These are phyloP conservation scores for Phoenix dactylifera DNA, from an alignment of 176 grass and related monocot genomes.

Conservation along the genomic window DNA sequence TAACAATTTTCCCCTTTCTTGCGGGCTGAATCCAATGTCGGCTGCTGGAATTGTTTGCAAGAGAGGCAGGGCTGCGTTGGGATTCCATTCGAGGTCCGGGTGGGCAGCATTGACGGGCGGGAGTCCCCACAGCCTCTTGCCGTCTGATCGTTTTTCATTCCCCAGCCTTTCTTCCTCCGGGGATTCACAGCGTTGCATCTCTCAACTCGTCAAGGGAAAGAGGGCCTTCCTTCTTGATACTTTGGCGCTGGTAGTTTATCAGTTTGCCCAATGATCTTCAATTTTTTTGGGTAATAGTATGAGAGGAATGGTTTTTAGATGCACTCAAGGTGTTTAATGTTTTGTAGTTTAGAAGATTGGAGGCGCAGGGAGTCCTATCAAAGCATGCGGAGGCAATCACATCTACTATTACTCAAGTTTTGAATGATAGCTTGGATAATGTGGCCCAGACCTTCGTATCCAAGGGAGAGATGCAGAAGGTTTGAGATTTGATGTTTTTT, in stretches of 20 bases:
- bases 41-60: constrained; percentile 18
- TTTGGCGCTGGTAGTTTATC: constrained; percentile 50
- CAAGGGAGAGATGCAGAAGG: constrained; percentile 87
- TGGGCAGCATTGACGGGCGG: constrained; percentile 19
- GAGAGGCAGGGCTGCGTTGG: constrained; percentile 8
- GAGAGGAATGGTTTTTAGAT: neutral
- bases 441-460: constrained; percentile 81
- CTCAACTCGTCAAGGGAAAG: constrained; percentile 83
- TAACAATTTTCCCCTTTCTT: too few species aligned
- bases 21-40: too few species aligned
- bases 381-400: constrained; percentile 97
- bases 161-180: neutral
- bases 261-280: neutral
- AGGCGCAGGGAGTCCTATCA: constrained; percentile 74
- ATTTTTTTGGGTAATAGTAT: neutral
- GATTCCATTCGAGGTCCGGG: constrained; percentile 28
- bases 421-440: constrained; percentile 95
- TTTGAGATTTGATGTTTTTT: neutral
- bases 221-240: constrained; percentile 87
- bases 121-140: neutral
- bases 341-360: constrained; percentile 75
- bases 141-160: too few species aligned
- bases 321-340: constrained; percentile 18
- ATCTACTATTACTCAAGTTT: constrained; percentile 81
- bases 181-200: constrained; percentile 29